A percentile compares a stretch with the other conserved stretches of the same genome.
These are phyloP conservation scores for Parsonsia alboflavescens DNA, from an alignment of 257 asterid genomes.

Conservation along the genomic window DNA sequence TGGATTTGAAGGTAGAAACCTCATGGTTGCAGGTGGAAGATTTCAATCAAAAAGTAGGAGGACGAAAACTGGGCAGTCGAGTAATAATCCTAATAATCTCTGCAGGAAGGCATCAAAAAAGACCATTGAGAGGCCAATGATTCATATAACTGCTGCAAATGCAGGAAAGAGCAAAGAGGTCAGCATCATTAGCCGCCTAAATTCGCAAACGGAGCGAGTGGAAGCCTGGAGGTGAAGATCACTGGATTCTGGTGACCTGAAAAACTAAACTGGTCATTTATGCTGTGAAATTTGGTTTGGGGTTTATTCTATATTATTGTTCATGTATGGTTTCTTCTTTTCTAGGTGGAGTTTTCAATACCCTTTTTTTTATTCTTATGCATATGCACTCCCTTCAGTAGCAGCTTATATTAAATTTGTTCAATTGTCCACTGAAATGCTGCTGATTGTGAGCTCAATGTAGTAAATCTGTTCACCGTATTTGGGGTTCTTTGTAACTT, in stretches of 20 bases:
- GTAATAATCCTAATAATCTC: constrained; percentile 16
- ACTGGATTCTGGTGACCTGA: neutral
- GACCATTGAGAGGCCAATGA: constrained; percentile 22
- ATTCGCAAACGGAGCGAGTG: constrained; percentile 46
- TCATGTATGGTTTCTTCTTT: neutral
- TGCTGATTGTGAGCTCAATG: neutral
- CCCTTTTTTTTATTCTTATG: neutral
- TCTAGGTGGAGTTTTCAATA: neutral
- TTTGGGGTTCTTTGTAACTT: neutral
- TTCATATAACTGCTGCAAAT: constrained; percentile 23
- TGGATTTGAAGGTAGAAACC: constrained; percentile 9
- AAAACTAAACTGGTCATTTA: neutral
- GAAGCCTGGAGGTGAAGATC: constrained; percentile 76
- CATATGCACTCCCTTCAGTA: neutral
- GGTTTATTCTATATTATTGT: neutral
- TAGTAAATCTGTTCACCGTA: neutral
- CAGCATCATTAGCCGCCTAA: constrained; percentile 40
- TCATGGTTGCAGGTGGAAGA: constrained; percentile 21
- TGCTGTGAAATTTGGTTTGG: neutral
- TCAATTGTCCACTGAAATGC: neutral
- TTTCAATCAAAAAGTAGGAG: constrained; percentile 37
- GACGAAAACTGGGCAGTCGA: constrained; percentile 34
- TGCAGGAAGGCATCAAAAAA: constrained; percentile 35
- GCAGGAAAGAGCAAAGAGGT: constrained; percentile 39
- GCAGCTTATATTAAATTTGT: neutral